Conservation (phyloP, 1,284 basidiomycete species). For the Inonotus hispidus region DNA sequence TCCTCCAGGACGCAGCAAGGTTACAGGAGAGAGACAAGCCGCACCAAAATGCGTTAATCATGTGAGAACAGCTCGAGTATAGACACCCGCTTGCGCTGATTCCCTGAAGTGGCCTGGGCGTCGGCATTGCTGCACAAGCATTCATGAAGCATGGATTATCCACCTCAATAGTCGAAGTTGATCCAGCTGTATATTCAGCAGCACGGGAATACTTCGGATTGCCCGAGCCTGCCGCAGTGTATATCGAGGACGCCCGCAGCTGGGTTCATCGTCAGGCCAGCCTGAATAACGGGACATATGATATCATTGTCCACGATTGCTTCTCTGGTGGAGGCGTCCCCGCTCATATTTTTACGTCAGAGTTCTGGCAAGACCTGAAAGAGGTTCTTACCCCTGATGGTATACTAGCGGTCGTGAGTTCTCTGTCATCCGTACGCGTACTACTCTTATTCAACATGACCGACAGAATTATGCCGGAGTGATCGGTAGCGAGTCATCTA, state of each 20-base stretch:
- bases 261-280: slow-evolving; percentile 49
- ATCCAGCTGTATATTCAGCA: slow-evolving; percentile 81
- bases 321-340: slow-evolving; percentile 89
- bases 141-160: slow-evolving; percentile 63
- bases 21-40: slow-evolving; percentile 41
- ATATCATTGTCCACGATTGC: slow-evolving; percentile 84
- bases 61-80: slow-evolving; percentile 42
- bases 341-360: slow-evolving; percentile 70
- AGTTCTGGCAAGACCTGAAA: slow-evolving; percentile 77
- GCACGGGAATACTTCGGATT: slow-evolving; percentile 76
- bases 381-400: slow-evolving; percentile 63
- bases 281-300: slow-evolving; percentile 42
- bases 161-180: slow-evolving; percentile 80
- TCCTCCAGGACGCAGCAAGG: slow-evolving; percentile 78
- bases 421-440: not conserved
- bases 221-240: slow-evolving; percentile 53
- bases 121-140: slow-evolving; percentile 73
- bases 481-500: slow-evolving; percentile 55
- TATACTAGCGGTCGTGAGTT: slow-evolving; percentile 71
- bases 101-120: slow-evolving; percentile 69
- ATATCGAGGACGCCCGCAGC: slow-evolving; percentile 68
- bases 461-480: slow-evolving; percentile 69
- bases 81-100: slow-evolving; percentile 1
- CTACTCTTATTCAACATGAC: not conserved
- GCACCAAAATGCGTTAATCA: slow-evolving; percentile 56